Evolutionary conservation across 1,139 yeast genomes (phyloP).

Genomic region (Candida sanyaensis): DNA sequence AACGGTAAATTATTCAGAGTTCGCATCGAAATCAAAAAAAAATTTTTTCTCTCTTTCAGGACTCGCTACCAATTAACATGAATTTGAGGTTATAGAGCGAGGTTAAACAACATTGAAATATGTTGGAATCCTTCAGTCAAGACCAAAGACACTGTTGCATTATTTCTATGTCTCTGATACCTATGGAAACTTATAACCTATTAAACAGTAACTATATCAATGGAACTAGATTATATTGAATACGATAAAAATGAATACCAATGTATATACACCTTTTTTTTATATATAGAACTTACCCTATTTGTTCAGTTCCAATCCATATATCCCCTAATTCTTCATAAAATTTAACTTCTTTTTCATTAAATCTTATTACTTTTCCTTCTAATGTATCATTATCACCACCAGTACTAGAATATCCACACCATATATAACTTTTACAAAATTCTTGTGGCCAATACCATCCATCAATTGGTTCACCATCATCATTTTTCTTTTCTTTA

Average conservation of each 20-base stretch:
- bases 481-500: slow-evolving; percentile 21
- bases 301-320: slow-evolving; percentile 27
- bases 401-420: slow-evolving; percentile 45
- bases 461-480: slow-evolving; percentile 31
- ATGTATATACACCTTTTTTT: background rate
- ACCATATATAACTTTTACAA: slow-evolving; percentile 45
- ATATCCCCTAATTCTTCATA: slow-evolving; percentile 34
- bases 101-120: no score
- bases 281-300: background rate
- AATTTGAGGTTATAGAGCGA: no score
- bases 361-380: slow-evolving; percentile 28
- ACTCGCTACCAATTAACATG: no score
- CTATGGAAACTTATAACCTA: no score
- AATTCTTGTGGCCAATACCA: slow-evolving; percentile 28
- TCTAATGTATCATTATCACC: slow-evolving; percentile 29
- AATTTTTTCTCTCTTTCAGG: no score
- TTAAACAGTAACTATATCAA: no score
- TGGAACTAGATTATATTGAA: no score
- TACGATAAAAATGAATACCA: background rate
- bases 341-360: slow-evolving; percentile 20
- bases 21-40: no score
- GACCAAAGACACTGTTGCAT: no score
- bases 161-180: no score
- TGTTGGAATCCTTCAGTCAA: no score
- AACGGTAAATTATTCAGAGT: no score